Conservation (phyloP, 345 rosid genomes). For the Hirschfeldia incana region DNA sequence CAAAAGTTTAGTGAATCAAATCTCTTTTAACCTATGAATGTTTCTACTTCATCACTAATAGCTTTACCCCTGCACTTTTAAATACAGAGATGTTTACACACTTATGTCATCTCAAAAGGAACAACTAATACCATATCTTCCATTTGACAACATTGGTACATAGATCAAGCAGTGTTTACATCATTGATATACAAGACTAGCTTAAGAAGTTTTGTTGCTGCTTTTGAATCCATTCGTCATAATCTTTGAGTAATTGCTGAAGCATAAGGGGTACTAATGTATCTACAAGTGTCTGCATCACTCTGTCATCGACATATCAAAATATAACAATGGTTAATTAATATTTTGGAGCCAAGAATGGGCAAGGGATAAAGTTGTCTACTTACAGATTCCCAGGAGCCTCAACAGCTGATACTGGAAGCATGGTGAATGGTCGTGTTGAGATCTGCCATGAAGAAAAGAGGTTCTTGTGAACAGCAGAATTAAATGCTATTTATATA, state of each 20-base stretch:
- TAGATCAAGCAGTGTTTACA: constrained; percentile 1
- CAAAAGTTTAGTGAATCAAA: constrained; percentile 21
- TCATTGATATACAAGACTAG: not conserved
- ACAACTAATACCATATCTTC: not conserved
- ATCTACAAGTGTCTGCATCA: constrained; percentile 81
- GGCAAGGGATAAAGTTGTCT: not conserved
- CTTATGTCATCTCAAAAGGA: not conserved
- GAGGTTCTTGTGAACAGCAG: not conserved
- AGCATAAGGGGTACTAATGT: constrained; percentile 64
- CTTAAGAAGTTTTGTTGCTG: constrained; percentile 19
- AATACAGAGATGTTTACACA: not conserved
- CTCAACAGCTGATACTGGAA: constrained; percentile 76
- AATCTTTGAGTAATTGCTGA: constrained; percentile 64
- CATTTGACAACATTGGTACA: not conserved
- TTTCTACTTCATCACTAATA: not conserved
- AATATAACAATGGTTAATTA: not conserved
- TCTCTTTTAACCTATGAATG: not conserved
- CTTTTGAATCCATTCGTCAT: constrained; percentile 55
- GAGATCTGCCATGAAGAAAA: constrained; percentile 53
- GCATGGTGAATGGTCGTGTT: constrained; percentile 60
- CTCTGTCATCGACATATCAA: constrained; percentile 44
- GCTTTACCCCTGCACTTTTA: not conserved
- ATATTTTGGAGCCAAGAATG: not conserved
- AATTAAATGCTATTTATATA: not conserved
- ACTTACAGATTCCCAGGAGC: constrained; percentile 83